Evolutionary conservation across 345 rosid genomes (phyloP), one percentile per base, ranked within the genome.

Genomic region (Microcos paniculata): DNA sequence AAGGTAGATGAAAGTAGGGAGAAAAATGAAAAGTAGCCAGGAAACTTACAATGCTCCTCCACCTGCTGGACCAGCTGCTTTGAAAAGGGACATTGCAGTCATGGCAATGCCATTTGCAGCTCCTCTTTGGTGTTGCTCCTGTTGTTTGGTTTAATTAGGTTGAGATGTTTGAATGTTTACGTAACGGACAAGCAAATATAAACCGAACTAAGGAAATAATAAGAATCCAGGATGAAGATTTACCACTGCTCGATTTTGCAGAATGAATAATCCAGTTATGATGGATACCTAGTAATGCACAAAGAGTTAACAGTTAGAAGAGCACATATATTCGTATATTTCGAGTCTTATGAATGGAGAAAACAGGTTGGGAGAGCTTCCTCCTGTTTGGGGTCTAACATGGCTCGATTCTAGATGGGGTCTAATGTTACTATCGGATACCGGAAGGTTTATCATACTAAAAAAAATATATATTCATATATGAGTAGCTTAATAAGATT

Each of bases 51-150:
- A 64, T 59, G 85, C 74, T 66, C 93, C 93, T 70, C 88, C 93
- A 57, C 88, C 89, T 4, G 89, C 91, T 67, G 93, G 93, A 51
- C 93, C 93, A 56, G 75, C 63, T 30, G 91, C 88, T 86, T 89
- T 89, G 64, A 83, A 89, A 49, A 89, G 43, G 71, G 93, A 89
- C 93, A 89, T 88, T 76, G 69, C 90, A 51, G 93, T 88, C 84
- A 86, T 83, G 57, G 93, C 86, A 72, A 89, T 72, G 63, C 93
- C 93, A 80, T 89, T 89, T 23, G 93, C 93, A 62, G 90, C 88
- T 72, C 88, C 93, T 79, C 90, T 82, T 75, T 88, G 91, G 80
- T 80, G 77, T 77, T 88, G 93, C 33, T 87, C 81, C 92, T 89
- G 57, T 81, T 69, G 52, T 70, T 19, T 43, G 31, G 21, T 35